Base-by-base conservation (phyloP, 2,329 filamentous ascomycete species). In the Phaeoacremonium minimum region DNA sequence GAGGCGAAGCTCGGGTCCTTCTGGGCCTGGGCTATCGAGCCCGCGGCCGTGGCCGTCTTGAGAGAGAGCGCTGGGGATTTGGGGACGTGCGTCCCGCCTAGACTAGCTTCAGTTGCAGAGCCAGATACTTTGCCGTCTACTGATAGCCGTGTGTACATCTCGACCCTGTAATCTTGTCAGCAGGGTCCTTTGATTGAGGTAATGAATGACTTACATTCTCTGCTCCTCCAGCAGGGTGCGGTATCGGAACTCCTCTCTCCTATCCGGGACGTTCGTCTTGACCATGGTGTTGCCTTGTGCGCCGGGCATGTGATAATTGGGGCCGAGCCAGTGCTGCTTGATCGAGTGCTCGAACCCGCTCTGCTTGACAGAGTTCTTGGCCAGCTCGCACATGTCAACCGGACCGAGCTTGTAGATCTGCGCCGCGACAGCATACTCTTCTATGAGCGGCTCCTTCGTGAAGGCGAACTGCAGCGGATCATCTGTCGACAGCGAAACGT, bases 331-430 rank as follows among this genome's bases (percentile, higher is more conserved):
- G 58, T 89, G 80, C 54, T 90, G 81, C 64, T 98, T 98, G 52
- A 97, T 72, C 11, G 81, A 76, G 50, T 85, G 72, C 57, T 98
- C 93, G 54, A 95, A 98, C 6, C 93, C 93, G 57, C 88, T 95
- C 59, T 98, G 93, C 50, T 84, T 80, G 28, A 98, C 93, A 8
- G 88, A 95, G 58, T 97, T 91, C 64, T 95, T 95, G 16, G 93
- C 93, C 39, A 98, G 64, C 64, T 98, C 93, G 56, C 93, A 97
- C 93, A 98, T 98, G 54, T 98, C 93, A 4, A 97, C 90, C 1
- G 91, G 85, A 53, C 83, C 94, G 28, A 98, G 78, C 65, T 97
- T 97, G 68, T 97, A 98, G 41, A 98, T 98, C 63, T 98, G 93
- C 5, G 93, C 93, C 4, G 93, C 93, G 7, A 98, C 93, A 0